phyloP scores from a whole-genome alignment of 768 basidiomycete species.

The Tricholoma hemisulphureum region DNA sequence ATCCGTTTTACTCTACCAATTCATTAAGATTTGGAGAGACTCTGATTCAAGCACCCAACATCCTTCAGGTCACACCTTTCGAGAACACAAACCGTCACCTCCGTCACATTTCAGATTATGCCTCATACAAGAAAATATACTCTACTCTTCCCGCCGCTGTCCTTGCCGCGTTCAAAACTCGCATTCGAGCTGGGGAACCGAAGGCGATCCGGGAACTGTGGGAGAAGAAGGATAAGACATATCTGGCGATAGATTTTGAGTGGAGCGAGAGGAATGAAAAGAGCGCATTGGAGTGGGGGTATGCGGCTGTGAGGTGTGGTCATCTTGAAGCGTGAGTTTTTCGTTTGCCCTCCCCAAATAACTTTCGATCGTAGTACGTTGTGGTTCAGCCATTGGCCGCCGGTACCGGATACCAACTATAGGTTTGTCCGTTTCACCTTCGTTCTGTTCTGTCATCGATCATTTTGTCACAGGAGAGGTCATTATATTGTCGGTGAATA shows the following conservation, averaged over 20 bases:
- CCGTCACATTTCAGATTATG: conserved; percentile 65
- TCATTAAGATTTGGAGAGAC: conserved; percentile 67
- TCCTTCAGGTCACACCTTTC: conserved; percentile 65
- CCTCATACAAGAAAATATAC: conserved; percentile 67
- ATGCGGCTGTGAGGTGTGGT: conserved; percentile 73
- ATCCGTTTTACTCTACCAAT: neutral
- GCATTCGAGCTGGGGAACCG: conserved; percentile 65
- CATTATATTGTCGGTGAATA: conserved; percentile 76
- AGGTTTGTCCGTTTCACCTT: conserved; percentile 41
- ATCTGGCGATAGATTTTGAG: conserved; percentile 73
- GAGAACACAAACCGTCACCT: conserved; percentile 68
- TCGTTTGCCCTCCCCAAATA: neutral
- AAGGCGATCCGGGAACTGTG: conserved; percentile 65
- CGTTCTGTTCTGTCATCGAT: conserved; percentile 8
- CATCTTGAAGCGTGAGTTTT: conserved; percentile 64
- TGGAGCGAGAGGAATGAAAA: conserved; percentile 71
- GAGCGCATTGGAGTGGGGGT: conserved; percentile 76
- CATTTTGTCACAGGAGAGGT: conserved; percentile 48
- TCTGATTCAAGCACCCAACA: conserved; percentile 69
- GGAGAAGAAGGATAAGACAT: conserved; percentile 69
- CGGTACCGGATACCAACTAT: conserved; percentile 72
- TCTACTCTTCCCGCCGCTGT: conserved; percentile 68
- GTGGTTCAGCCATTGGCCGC: conserved; percentile 74
- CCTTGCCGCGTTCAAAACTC: conserved; percentile 61
- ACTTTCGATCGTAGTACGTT: neutral